phyloP scores from a whole-genome alignment of 331 rosid genomes.

The Cydonia oblonga region DNA sequence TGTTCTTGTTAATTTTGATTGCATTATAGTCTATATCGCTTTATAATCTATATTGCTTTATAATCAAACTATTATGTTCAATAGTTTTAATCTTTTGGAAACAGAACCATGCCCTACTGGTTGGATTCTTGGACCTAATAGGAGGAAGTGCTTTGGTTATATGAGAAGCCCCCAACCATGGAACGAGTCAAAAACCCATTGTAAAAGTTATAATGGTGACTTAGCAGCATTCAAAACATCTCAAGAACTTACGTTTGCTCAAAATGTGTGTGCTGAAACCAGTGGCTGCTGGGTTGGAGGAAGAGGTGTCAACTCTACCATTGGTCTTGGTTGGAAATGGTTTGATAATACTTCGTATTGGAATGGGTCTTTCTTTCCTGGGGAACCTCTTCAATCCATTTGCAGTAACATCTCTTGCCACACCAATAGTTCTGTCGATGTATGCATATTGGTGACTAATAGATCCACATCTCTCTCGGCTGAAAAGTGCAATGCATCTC shows the following conservation, averaged over 20 bases:
- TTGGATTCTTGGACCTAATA: slow-evolving; percentile 51
- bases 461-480: slow-evolving; percentile 30
- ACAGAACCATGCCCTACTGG: slow-evolving; percentile 62
- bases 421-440: slow-evolving; percentile 22
- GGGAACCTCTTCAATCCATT: slow-evolving; percentile 14
- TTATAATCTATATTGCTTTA: background rate
- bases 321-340: slow-evolving; percentile 61
- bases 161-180: slow-evolving; percentile 39
- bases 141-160: slow-evolving; percentile 55
- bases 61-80: background rate
- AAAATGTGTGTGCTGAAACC: slow-evolving; percentile 35
- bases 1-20: background rate
- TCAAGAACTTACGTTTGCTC: slow-evolving; percentile 52
- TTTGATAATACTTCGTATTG: slow-evolving; percentile 57
- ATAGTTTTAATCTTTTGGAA: slow-evolving; percentile 6
- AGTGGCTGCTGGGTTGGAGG: slow-evolving; percentile 91
- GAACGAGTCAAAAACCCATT: slow-evolving; percentile 71
- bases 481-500: slow-evolving; percentile 51
- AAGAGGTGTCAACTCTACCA: slow-evolving; percentile 38
- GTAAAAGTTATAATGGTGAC: slow-evolving; percentile 56
- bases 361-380: slow-evolving; percentile 47
- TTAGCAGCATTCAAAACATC: slow-evolving; percentile 49
- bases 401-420: slow-evolving; percentile 49
- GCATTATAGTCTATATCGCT: background rate
- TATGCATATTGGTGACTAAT: slow-evolving; percentile 44